Base-by-base conservation (phyloP, 257 asterid species). In the Solanum okadae region DNA sequence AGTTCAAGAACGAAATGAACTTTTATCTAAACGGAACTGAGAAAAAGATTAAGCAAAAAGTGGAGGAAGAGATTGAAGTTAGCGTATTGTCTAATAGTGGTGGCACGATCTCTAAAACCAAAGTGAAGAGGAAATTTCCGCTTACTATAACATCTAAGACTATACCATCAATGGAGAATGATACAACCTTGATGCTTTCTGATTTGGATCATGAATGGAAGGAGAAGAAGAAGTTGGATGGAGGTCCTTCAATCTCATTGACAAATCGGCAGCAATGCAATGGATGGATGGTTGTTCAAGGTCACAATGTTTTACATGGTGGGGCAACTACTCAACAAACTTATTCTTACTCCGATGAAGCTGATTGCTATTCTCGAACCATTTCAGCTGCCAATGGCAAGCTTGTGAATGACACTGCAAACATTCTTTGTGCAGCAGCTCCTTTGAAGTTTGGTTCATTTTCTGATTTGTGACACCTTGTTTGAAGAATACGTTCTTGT, bases 241-340 rank as follows among this genome's bases (percentile, higher is more conserved):
- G 91, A 13, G 38, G 33, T 13, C 70, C 78, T 18, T n/a, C 85
- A 86, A 93, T 92, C 89, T 85, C 77, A 13, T 27, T 93, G 87
- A 56, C 16, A 10, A 95, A 91, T 87, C 89, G 38, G 20, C 98
- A 96, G 90, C 44, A 88, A 68, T 90, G 92, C 46, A 87, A 52
- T 0, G 98, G 98, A 44, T 93, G 97, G 96, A 91, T 95, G 95
- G 91, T 88, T 81, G 95, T 95, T 40, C 88, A 88, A 84, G 97
- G 90, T 71, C 88, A 90, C 6, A 92, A 91, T 84, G 97, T 95
- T 65, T 78, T 95, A 82, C 92, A 94, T 38, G 98, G 98, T 29
- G 84, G 89, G 2, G 97, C 94, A 18, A 90, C 71, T 11, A 93
- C 95, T 8, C 59, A 37, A 14, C 97, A 95, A 56, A 90, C 59